Conservation (phyloP, 306 rosid species). For the Sphenostylis stenocarpa region DNA sequence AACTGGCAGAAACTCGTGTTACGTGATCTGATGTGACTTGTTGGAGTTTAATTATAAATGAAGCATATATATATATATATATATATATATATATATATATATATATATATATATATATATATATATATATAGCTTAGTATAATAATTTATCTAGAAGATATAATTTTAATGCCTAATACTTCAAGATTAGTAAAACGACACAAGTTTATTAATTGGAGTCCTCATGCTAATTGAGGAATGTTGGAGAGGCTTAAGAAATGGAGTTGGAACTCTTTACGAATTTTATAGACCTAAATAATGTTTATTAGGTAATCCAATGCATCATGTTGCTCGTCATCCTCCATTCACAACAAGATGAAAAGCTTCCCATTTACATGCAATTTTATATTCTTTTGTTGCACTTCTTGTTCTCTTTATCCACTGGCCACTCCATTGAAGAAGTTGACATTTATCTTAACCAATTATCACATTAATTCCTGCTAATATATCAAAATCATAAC, state of each 20-base stretch:
- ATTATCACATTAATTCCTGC: neutral
- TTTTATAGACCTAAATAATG: conserved; percentile 25
- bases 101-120: no score
- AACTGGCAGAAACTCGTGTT: conserved; percentile 34
- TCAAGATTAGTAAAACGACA: conserved; percentile 12
- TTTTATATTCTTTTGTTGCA: conserved; percentile 31
- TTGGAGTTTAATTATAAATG: neutral
- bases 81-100: no score
- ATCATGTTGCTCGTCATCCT: conserved; percentile 43
- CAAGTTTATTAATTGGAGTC: neutral
- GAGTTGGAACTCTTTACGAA: neutral
- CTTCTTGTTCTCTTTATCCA: conserved; percentile 30
- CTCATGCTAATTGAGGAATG: conserved; percentile 36
- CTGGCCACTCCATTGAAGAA: conserved; percentile 27
- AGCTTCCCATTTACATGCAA: conserved; percentile 11
- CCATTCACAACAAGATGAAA: conserved; percentile 35
- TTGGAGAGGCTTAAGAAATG: conserved; percentile 26
- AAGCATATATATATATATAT: no score
- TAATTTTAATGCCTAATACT: conserved; percentile 19
- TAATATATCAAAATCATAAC: neutral
- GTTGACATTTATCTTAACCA: conserved; percentile 26
- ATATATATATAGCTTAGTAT: neutral
- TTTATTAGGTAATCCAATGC: conserved; percentile 29
- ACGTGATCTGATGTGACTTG: conserved; percentile 30
- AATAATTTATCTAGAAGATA: neutral